These are phyloP conservation scores for Tympanopsis confertula DNA, from an alignment of 2,329 filamentous ascomycete genomes.

Conservation along the genomic window DNA sequence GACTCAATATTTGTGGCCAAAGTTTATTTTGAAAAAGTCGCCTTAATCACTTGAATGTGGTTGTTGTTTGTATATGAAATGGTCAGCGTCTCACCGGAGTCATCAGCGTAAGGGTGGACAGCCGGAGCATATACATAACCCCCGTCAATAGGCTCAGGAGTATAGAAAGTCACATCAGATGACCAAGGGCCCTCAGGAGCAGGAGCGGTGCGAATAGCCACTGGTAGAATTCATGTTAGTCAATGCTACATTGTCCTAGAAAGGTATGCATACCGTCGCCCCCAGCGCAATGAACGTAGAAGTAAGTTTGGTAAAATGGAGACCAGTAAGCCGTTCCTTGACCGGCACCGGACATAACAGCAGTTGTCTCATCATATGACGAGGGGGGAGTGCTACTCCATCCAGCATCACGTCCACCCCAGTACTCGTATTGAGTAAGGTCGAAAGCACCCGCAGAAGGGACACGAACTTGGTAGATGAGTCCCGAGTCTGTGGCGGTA, in stretches of 20 bases:
- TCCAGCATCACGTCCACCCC: constrained; percentile 22
- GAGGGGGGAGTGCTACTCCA: constrained; percentile 20
- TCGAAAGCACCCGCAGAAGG: constrained; percentile 20
- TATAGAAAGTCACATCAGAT: constrained; percentile 19
- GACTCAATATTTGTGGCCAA: no score
- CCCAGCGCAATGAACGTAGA: constrained; percentile 19
- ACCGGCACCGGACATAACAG: constrained; percentile 22
- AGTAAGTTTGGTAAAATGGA: constrained; percentile 18
- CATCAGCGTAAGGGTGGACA: constrained; percentile 23
- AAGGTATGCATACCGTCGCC: constrained; percentile 3
- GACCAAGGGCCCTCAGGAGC: constrained; percentile 23
- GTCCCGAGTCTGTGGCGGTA: constrained; percentile 11
- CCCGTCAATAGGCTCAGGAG: constrained; percentile 16
- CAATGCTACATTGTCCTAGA: background rate
- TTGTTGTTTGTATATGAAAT: constrained; percentile 27
- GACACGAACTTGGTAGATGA: constrained; percentile 24
- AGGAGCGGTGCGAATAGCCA: constrained; percentile 13
- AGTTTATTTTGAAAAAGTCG: constrained; percentile 13
- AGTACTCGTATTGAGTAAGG: constrained; percentile 23
- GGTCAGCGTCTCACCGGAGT: constrained; percentile 19
- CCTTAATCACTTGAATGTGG: constrained; percentile 21
- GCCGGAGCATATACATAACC: constrained; percentile 23
- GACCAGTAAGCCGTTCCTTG: constrained; percentile 25
- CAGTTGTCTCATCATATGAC: constrained; percentile 19
- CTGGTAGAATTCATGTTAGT: constrained; percentile 1